Conservation (phyloP, 176 grass and related monocot species). For the Areca catechu region DNA sequence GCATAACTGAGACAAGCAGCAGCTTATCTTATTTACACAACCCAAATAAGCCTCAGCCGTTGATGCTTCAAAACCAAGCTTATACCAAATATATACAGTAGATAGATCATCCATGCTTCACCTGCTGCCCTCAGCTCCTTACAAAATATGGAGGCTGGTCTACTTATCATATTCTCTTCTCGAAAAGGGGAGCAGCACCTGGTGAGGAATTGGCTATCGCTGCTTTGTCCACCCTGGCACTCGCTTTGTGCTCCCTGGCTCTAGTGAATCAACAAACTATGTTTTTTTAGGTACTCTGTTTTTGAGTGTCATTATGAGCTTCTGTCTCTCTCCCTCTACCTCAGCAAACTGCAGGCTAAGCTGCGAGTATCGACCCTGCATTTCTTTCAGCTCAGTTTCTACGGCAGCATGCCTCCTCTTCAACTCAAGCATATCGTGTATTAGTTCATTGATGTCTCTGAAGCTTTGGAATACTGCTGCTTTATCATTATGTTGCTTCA, state of each 20-base stretch:
- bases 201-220: too few species aligned
- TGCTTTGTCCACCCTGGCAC: too few species aligned
- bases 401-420: conserved; percentile 60
- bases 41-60: not conserved
- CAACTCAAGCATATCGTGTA: conserved; percentile 76
- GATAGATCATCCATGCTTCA: too few species aligned
- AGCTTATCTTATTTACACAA: not conserved
- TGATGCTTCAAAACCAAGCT: not conserved
- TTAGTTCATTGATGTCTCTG: conserved; percentile 94
- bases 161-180: too few species aligned
- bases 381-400: conserved; percentile 70
- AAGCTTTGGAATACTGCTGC: conserved; percentile 87
- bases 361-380: conserved; percentile 87
- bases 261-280: conserved; percentile 9
- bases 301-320: conserved; percentile 72
- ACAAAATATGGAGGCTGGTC: too few species aligned
- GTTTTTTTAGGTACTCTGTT: conserved; percentile 32
- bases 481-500: conserved; percentile 88
- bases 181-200: too few species aligned
- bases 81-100: not conserved
- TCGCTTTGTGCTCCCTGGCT: too few species aligned
- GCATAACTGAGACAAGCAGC: not conserved
- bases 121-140: too few species aligned
- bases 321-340: conserved; percentile 86
- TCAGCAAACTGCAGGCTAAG: conserved; percentile 89